Base-by-base conservation (phyloP, 169 alveolate species). In the Plasmodium sp. region DNA sequence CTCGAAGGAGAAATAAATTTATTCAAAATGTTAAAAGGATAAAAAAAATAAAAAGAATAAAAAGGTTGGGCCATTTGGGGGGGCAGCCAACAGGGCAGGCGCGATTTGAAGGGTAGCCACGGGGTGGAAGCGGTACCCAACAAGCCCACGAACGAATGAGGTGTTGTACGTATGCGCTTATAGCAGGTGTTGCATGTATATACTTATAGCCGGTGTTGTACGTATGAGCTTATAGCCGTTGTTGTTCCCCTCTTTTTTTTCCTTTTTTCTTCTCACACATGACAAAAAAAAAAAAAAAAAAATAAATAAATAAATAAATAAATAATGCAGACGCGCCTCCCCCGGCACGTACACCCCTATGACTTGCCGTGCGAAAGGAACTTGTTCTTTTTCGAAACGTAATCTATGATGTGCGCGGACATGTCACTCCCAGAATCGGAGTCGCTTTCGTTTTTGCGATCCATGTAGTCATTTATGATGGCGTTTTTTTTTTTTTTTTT, bases 351-450 rank as follows among this genome's bases (percentile, higher is more conserved):
- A 45, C 58, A 12, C 22, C 34, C 51, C 48, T 45, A 45, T 22
- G 34, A 33, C 51, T 51, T 45, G 27, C 45, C n/a, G 9, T 67
- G 5, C 33, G 77, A 67, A 27, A 31, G 33, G 77, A 67, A 75
- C 62, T 77, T 86, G 33, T 71, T 71, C 72, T 86, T 86, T 86
- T 86, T 86, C 27, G 84, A 56, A 62, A 54, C 85, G 22, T 86
- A 86, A 31, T 86, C 83, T 33, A 86, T 75, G 67, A 86, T 79
- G 58, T 86, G 93, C 27, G 93, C 81, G 56, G 93, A 86, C 36
- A 86, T 86, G 27, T 86, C 93, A 75, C 85, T 79, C 16, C 71
- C 93, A 54, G 93, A 75, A 56, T 86, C 93, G 22, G 93, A 84
- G 34, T 86, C 81, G 43, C 86, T 86, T 51, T 86, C 88, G 41